Evolutionary conservation across 2,329 filamentous ascomycete genomes (phyloP).

Genomic region (Coleophoma cylindrospora): DNA sequence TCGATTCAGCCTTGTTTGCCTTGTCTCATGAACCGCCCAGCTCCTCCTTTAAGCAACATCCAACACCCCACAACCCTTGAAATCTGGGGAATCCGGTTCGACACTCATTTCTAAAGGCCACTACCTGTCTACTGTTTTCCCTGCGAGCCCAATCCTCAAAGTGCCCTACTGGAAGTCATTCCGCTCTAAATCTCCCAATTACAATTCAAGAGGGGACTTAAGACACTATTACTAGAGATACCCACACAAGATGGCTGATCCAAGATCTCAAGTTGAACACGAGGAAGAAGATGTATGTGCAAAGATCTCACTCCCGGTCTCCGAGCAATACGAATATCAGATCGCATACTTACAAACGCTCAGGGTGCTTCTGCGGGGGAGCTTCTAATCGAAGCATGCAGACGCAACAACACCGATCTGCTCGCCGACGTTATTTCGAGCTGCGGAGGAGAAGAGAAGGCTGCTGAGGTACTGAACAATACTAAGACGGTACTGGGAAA

Average conservation of each 20-base stretch:
- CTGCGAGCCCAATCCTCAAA: too few species aligned
- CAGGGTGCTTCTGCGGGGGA: slow-evolving; percentile 84
- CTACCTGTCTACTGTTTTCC: too few species aligned
- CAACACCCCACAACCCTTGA: not conserved
- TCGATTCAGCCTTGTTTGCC: too few species aligned
- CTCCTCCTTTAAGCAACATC: not conserved
- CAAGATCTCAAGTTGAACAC: slow-evolving; percentile 16
- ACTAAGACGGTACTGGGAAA: slow-evolving; percentile 84
- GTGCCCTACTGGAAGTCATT: too few species aligned
- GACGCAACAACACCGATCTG: slow-evolving; percentile 85
- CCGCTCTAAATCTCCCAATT: too few species aligned
- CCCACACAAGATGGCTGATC: slow-evolving; percentile 20
- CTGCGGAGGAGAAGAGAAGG: slow-evolving; percentile 47
- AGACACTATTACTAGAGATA: not conserved
- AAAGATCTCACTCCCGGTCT: too few species aligned
- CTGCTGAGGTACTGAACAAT: slow-evolving; percentile 76
- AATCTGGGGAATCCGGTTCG: too few species aligned
- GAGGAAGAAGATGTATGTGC: slow-evolving; percentile 21
- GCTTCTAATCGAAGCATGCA: slow-evolving; percentile 86
- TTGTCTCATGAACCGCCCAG: not conserved
- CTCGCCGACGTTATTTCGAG: slow-evolving; percentile 69
- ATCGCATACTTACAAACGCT: not conserved
- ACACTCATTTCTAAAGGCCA: too few species aligned
- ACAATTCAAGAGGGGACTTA: too few species aligned
- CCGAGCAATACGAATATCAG: too few species aligned